These are phyloP conservation scores for Chaetomiaceae sp. DNA, from an alignment of 2,329 filamentous ascomycete species.

Conservation along the genomic window DNA sequence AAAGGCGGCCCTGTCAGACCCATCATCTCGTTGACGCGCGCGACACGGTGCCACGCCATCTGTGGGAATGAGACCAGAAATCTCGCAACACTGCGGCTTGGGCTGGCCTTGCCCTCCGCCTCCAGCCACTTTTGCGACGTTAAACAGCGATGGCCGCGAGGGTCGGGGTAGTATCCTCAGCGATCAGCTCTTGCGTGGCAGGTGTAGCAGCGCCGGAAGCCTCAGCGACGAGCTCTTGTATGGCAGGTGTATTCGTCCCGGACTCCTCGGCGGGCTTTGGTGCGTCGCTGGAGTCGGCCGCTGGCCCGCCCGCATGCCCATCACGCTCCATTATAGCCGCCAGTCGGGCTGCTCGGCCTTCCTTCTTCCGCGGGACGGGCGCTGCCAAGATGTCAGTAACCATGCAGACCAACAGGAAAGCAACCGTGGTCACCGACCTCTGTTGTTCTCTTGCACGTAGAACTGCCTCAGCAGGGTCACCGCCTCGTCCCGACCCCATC, in stretches of 20 bases:
- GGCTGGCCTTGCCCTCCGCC: too few relatives aligned
- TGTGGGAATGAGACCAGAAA: too few relatives aligned
- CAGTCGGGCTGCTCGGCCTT: slow-evolving; percentile 49
- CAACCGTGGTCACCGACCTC: slow-evolving; percentile 51
- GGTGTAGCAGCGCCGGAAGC: slow-evolving; percentile 4
- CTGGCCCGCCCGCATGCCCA: slow-evolving; percentile 25
- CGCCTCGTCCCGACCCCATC: slow-evolving; percentile 85
- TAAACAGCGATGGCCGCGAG: not conserved
- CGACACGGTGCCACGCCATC: too few relatives aligned
- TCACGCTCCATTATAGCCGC: slow-evolving; percentile 48
- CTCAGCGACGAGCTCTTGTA: not conserved
- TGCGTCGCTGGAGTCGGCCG: slow-evolving; percentile 12
- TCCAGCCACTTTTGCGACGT: not conserved
- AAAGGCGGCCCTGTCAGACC: too few relatives aligned
- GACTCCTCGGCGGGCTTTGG: slow-evolving; percentile 4
- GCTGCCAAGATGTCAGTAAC: slow-evolving; percentile 30
- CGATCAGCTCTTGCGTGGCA: not conserved
- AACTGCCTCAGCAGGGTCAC: slow-evolving; percentile 89
- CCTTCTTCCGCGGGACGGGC: slow-evolving; percentile 50
- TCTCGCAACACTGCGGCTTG: too few relatives aligned
- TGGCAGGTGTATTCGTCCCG: slow-evolving; percentile 1
- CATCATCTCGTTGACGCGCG: too few relatives aligned
- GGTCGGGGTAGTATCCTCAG: not conserved
- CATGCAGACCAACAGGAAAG: not conserved
- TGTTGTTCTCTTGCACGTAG: slow-evolving; percentile 96